Evolutionary conservation across 495 filamentous ascomycete genomes (phyloP), one percentile per base, ranked within the genome.

Genomic region (Lasiosphaeriaceae sp.): DNA sequence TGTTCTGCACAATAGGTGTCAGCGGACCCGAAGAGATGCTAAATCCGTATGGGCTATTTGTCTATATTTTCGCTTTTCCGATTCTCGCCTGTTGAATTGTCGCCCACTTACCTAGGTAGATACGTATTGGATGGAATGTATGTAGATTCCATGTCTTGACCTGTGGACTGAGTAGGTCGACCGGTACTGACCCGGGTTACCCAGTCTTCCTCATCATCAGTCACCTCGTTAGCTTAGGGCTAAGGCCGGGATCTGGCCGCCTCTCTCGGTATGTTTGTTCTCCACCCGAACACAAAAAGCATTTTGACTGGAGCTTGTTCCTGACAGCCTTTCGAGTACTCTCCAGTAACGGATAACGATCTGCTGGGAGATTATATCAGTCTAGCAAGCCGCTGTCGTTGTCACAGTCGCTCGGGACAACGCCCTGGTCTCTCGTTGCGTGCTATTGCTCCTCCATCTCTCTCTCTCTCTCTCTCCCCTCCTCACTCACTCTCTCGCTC

Each of bases 371-470:
- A 11, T 44, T 46, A 41, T 37, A 24, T 55, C 58, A 57, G 29
- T 20, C 54, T 48, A 11, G 35, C 52, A 31, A 44, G 34, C 50
- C 54, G 54, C 54, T 54, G 59, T 61, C 59, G 50, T 54, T 57
- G 34, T 45, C 54, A 49, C 54, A 50, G 59, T 61, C 59, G 50
- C 59, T 57, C 59, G 29, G 47, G 58, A 60, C 59, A 57, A 55
- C 59, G 43, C 41, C 26, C 26, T 3, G 26, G 4, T 31, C 26
- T 31, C 26, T 31, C 9, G 9, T 31, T 31, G 26, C 26, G 3
- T 31, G 26, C 26, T 31, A 31, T n/a, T n/a, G n/a, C n/a, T n/a
- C n/a, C n/a, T n/a, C n/a, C n/a, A n/a, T n/a, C n/a, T n/a, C n/a
- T n/a, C n/a, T n/a, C n/a, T n/a, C n/a, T n/a, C n/a, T n/a, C n/a